Evolutionary conservation across 805 yeast genomes (phyloP).

Genomic region (Saturnispora gosingensis): DNA sequence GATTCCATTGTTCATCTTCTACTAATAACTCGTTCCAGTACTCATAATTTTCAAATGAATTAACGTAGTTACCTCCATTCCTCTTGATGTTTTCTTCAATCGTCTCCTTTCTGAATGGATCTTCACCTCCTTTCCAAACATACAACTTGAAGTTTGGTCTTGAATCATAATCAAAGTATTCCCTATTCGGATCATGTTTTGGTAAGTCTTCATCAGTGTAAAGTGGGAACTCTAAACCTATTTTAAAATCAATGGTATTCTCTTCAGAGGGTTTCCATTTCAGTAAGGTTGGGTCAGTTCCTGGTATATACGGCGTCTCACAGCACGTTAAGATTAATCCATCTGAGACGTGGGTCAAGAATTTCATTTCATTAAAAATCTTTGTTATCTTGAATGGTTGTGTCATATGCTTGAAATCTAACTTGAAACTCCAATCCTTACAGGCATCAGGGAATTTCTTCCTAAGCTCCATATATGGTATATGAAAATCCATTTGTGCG

Average conservation of each 20-base stretch:
- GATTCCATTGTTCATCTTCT: slow-evolving; percentile 71
- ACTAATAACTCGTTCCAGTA: slow-evolving; percentile 58
- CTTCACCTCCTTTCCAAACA: slow-evolving; percentile 65
- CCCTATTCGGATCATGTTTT: slow-evolving; percentile 56
- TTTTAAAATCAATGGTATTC: slow-evolving; percentile 82
- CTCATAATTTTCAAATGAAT: slow-evolving; percentile 39
- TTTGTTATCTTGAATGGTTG: slow-evolving; percentile 68
- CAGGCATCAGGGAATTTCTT: slow-evolving; percentile 63
- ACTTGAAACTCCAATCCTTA: slow-evolving; percentile 70
- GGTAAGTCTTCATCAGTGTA: slow-evolving; percentile 56
- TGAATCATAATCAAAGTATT: slow-evolving; percentile 73
- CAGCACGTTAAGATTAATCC: slow-evolving; percentile 92
- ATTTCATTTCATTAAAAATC: slow-evolving; percentile 62
- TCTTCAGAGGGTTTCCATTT: slow-evolving; percentile 98
- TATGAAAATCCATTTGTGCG: slow-evolving; percentile 68
- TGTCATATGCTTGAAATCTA: slow-evolving; percentile 83
- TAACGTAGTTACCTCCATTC: slow-evolving; percentile 26
- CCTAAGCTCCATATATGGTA: slow-evolving; percentile 72
- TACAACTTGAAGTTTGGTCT: slow-evolving; percentile 61
- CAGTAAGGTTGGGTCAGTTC: slow-evolving; percentile 77
- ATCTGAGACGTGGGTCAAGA: slow-evolving; percentile 81
- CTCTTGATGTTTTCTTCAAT: slow-evolving; percentile 28
- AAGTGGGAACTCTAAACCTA: slow-evolving; percentile 50
- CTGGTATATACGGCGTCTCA: slow-evolving; percentile 75
- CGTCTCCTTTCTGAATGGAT: slow-evolving; percentile 26